Base-by-base conservation (phyloP, 331 rosid species). In the Acacia concinna region DNA sequence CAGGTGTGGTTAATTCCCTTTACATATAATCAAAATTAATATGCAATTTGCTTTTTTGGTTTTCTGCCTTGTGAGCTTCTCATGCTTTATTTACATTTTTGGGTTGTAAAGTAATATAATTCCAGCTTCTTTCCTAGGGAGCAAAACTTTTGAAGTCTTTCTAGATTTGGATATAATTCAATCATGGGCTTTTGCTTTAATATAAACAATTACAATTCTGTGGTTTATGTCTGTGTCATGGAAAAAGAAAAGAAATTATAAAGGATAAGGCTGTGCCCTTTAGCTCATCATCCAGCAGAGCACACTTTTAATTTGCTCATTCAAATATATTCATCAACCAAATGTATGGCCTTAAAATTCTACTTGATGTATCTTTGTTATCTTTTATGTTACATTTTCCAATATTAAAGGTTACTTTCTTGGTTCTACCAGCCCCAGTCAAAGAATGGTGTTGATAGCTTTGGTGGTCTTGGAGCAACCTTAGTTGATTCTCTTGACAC, bases 391-490 rank as follows among this genome's bases (percentile, higher is more conserved):
- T 74, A 25, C 43, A n/a, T 67, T 32, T 86, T 60, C 14, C 14
- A 37, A 25, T 8, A 71, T 83, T 83, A 70, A 84, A 86, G 44
- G 31, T 59, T 69, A 20, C 78, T 76, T 76, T 81, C 69, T 38
- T 81, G 54, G 63, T 49, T 59, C 69, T 84, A 68, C 85, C 94
- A 96, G 99, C 99, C 99, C 3, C 98, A 96, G 81, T 81, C 98
- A 56, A 93, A 89, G 89, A 87, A 71, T 79, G 99, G 99, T 86
- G 90, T 90, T 69, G 82, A 96, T 87, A 91, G 99, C 94, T 96
- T 96, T 84, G 98, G 99, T 84, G 98, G 99, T 74, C 98, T 96
- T 83, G 99, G 99, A 86, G 99, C 99, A 81, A 96, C 99, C 75
- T 30, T 96, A 88, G 69, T 96, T 72, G 99, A 96, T 78, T 88